phyloP scores from a whole-genome alignment of 495 filamentous ascomycete genomes.

The Cercophora scortea region DNA sequence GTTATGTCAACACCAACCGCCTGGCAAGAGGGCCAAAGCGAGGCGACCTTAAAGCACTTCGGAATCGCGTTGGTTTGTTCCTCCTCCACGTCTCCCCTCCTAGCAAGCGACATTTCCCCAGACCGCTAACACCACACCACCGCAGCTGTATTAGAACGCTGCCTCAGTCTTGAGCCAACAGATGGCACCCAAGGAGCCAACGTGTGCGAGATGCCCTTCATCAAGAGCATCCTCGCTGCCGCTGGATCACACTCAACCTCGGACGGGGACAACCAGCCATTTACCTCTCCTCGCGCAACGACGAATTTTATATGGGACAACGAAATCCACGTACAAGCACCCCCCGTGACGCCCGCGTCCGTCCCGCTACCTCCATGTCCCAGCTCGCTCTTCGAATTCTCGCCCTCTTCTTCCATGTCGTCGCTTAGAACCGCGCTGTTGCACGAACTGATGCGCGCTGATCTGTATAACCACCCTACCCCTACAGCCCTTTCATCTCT shows the following conservation, averaged over 20 bases:
- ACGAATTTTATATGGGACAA: slow-evolving; percentile 13
- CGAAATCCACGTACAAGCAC: slow-evolving; percentile 12
- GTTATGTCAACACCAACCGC: slow-evolving; percentile 40
- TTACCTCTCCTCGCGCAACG: slow-evolving; percentile 10
- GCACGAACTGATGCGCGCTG: slow-evolving; percentile 34
- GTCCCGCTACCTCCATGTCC: slow-evolving; percentile 5
- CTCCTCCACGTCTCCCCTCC: neutral
- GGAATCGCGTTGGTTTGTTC: slow-evolving; percentile 38
- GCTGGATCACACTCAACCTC: slow-evolving; percentile 5
- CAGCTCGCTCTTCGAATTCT: slow-evolving; percentile 21
- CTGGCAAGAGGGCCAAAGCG: slow-evolving; percentile 45
- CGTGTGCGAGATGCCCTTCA: neutral
- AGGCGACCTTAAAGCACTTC: slow-evolving; percentile 43
- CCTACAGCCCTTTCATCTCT: neutral
- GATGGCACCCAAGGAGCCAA: neutral
- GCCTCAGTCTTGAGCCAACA: slow-evolving; percentile 26
- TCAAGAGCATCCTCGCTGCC: neutral
- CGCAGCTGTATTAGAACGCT: slow-evolving; percentile 27
- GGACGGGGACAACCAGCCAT: too few species aligned
- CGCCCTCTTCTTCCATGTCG: slow-evolving; percentile 21
- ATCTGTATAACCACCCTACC: slow-evolving; percentile 27
- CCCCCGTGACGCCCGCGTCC: slow-evolving; percentile 13
- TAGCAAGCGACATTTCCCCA: neutral
- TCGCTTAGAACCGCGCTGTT: slow-evolving; percentile 14
- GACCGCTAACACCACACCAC: neutral